Base-by-base conservation (phyloP, 1,284 basidiomycete species). In the Moniliophthora roreri region DNA sequence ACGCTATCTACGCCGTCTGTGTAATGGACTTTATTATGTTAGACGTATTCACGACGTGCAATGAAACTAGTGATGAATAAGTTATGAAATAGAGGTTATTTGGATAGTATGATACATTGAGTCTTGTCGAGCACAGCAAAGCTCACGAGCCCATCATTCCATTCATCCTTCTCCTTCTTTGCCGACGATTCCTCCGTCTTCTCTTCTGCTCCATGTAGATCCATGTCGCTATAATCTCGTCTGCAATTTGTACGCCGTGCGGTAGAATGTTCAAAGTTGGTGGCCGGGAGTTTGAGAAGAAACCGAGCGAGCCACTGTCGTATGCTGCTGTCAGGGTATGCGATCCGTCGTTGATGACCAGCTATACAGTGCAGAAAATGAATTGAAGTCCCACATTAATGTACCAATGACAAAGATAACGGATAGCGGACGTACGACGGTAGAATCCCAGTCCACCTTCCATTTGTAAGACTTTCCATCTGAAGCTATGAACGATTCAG, bases 151-250 rank as follows among this genome's bases (percentile, higher is more conserved):
- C 28, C 28, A 32, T 32, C 28, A 32, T 32, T 32, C 28, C 28
- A 32, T 32, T 32, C 28, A 11, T 32, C 11, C 28, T 6, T 32
- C 28, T 32, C 11, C 28, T 32, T 32, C 28, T 32, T 11, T 32
- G 28, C 7, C 28, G 28, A 11, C 47, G 48, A 37, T 44, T 48
- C 21, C 47, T 28, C 10, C 45, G 37, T 13, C 36, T 35, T 20
- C 49, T 47, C 48, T 58, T 67, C 20, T 57, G 49, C 45, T 65
- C 62, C 32, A 71, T 70, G 45, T 71, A 72, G 16, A 70, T 57
- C 35, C 72, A 70, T 0, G 70, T 70, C 52, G 72, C 62, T 18
- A 70, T 20, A 36, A 70, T 68, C 32, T 70, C 70, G 50, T 72
- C 70, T 11, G 70, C 56, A 35, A 70, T 68, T 23, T 51, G 57